A percentile compares a stretch with the other conserved stretches of the same genome.
These are phyloP conservation scores for Cochlearia excelsa DNA, from an alignment of 345 rosid species.

Conservation along the genomic window DNA sequence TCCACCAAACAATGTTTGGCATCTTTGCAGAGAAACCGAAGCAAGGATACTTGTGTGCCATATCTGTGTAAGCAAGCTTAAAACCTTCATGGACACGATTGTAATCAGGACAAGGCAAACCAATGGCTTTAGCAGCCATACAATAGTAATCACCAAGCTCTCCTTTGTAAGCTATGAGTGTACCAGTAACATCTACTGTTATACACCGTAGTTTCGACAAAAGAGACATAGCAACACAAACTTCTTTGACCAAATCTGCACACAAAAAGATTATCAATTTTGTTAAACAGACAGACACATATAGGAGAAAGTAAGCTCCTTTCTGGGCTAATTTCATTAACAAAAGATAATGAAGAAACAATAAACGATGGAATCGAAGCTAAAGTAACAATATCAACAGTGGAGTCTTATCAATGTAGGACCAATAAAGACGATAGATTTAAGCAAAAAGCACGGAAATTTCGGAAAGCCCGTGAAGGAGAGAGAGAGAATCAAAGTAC, in stretches of 20 bases:
- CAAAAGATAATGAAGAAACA: neutral
- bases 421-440: neutral
- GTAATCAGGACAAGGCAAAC: conserved; percentile 92
- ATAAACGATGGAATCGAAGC: conserved; percentile 21
- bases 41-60: conserved; percentile 88
- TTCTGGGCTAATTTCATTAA: neutral
- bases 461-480: conserved; percentile 16
- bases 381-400: conserved; percentile 7
- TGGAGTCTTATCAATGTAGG: conserved; percentile 10
- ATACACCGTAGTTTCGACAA: conserved; percentile 71
- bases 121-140: conserved; percentile 96
- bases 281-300: neutral
- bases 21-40: conserved; percentile 78
- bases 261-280: conserved; percentile 10
- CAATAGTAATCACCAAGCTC: conserved; percentile 99
- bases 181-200: conserved; percentile 96
- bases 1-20: conserved; percentile 96
- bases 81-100: conserved; percentile 89
- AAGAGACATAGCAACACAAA: conserved; percentile 47
- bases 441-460: conserved; percentile 12
- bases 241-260: conserved; percentile 20
- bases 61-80: conserved; percentile 79
- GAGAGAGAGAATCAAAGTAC: conserved; percentile 36
- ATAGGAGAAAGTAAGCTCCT: conserved; percentile 1
- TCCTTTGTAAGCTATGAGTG: conserved; percentile 93